A percentile compares a stretch with the other conserved stretches of the same genome.
phyloP scores from a whole-genome alignment of 2,329 filamentous ascomycete genomes.

The Tolypocladium tundrense region DNA sequence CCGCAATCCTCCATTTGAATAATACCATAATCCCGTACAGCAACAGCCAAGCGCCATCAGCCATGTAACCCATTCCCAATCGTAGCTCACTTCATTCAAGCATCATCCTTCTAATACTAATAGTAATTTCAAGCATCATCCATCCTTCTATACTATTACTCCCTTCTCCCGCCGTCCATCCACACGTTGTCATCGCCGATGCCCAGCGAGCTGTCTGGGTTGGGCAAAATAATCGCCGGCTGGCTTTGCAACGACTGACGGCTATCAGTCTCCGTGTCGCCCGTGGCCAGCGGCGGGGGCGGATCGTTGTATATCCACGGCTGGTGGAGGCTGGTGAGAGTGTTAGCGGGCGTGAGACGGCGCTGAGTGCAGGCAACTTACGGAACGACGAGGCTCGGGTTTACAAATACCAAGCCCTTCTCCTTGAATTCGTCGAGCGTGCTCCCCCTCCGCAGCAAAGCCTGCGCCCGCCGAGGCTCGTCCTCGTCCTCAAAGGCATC shows the following conservation, averaged over 20 bases:
- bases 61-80: not conserved
- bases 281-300: slow-evolving; percentile 25
- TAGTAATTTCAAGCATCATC: not conserved
- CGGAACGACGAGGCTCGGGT: slow-evolving; percentile 61
- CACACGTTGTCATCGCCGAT: slow-evolving; percentile 30
- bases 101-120: not conserved
- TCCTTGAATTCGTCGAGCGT: slow-evolving; percentile 67
- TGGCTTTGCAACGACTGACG: slow-evolving; percentile 8
- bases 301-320: slow-evolving; percentile 58
- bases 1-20: not conserved
- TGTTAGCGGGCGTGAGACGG: not conserved
- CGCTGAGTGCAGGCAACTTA: slow-evolving; percentile 18
- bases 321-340: slow-evolving; percentile 44
- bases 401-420: slow-evolving; percentile 60
- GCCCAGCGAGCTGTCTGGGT: slow-evolving; percentile 23
- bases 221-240: slow-evolving; percentile 19
- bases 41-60: not conserved
- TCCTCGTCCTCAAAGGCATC: slow-evolving; percentile 31
- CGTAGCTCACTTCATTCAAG: not conserved
- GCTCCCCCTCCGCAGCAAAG: slow-evolving; percentile 41
- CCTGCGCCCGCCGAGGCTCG: slow-evolving; percentile 28
- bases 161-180: slow-evolving; percentile 13
- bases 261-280: slow-evolving; percentile 15
- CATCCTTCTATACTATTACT: not conserved
- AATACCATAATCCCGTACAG: not conserved